Evolutionary conservation across 192 early-diverging fungal genomes (phyloP).

Genomic region (Paraglomus brasilianum): DNA sequence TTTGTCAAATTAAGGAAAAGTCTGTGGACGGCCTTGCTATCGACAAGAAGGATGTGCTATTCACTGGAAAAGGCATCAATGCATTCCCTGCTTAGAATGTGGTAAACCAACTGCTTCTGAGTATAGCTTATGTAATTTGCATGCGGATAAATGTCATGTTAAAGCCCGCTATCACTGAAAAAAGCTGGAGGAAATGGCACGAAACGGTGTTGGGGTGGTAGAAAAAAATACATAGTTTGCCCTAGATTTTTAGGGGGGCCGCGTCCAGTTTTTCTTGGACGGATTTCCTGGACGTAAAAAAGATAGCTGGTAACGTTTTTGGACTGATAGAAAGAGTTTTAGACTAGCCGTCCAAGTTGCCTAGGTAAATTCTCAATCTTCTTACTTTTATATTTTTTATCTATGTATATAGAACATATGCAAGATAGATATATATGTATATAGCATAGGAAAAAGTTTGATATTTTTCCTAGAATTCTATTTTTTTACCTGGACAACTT

Average conservation of each 20-base stretch:
- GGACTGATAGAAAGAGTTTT: constrained; percentile 6
- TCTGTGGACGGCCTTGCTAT: constrained; percentile 7
- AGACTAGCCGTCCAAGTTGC: constrained; percentile 28
- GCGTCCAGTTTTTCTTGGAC: constrained; percentile 11
- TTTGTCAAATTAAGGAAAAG: constrained; percentile 16
- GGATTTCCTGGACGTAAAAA: constrained; percentile 9
- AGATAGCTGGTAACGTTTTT: constrained; percentile 10
- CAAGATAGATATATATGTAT: constrained; percentile 11
- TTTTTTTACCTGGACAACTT: constrained; percentile 30
- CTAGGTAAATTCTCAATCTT: constrained; percentile 24
- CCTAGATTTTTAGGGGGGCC: background rate
- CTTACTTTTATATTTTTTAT: constrained; percentile 29
- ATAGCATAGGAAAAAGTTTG: constrained; percentile 27
- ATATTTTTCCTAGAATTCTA: constrained; percentile 29
- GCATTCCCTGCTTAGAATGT: constrained; percentile 8
- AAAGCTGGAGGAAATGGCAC: constrained; percentile 13
- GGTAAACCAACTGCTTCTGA: constrained; percentile 4
- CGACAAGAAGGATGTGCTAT: constrained; percentile 16
- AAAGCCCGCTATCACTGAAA: constrained; percentile 7
- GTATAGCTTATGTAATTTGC: constrained; percentile 11
- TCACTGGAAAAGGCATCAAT: background rate
- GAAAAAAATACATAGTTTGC: constrained; percentile 20
- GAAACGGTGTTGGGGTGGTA: background rate
- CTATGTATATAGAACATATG: constrained; percentile 12
- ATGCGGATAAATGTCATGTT: constrained; percentile 13